Evolutionary conservation across 2,329 filamentous ascomycete genomes (phyloP).

Genomic region (Penicillium hesseltinei): DNA sequence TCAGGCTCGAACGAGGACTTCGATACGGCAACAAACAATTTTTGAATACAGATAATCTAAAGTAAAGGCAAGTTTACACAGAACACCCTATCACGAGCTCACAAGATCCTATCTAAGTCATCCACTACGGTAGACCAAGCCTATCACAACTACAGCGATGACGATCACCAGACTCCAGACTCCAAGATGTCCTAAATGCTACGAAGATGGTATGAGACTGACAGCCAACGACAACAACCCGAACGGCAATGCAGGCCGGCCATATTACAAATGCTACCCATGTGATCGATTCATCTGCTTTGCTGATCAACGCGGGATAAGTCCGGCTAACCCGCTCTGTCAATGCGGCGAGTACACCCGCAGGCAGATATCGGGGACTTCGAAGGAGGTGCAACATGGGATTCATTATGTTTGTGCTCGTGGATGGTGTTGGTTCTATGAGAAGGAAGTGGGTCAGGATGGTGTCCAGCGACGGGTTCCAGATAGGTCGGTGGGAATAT

Average conservation of each 20-base stretch:
- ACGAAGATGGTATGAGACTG: not conserved
- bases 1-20: not conserved
- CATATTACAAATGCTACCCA: constrained; percentile 2
- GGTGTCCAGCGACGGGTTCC: not conserved
- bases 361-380: not conserved
- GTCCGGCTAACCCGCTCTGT: constrained; percentile 5
- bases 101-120: not conserved
- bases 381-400: not conserved
- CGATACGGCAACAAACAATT: not conserved
- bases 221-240: not conserved
- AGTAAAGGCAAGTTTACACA: not conserved
- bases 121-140: not conserved
- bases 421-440: constrained; percentile 7
- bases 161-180: not conserved
- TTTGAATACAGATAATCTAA: not conserved
- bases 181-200: not conserved
- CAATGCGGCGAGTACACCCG: constrained; percentile 4
- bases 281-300: constrained; percentile 10
- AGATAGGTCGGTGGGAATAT: not conserved
- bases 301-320: constrained; percentile 6
- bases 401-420: constrained; percentile 11
- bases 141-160: not conserved
- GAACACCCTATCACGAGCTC: not conserved
- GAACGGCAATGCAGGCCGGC: not conserved
- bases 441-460: not conserved